Evolutionary conservation across 2,329 filamentous ascomycete genomes (phyloP).

Genomic region (Pseudogymnoascus sp.): DNA sequence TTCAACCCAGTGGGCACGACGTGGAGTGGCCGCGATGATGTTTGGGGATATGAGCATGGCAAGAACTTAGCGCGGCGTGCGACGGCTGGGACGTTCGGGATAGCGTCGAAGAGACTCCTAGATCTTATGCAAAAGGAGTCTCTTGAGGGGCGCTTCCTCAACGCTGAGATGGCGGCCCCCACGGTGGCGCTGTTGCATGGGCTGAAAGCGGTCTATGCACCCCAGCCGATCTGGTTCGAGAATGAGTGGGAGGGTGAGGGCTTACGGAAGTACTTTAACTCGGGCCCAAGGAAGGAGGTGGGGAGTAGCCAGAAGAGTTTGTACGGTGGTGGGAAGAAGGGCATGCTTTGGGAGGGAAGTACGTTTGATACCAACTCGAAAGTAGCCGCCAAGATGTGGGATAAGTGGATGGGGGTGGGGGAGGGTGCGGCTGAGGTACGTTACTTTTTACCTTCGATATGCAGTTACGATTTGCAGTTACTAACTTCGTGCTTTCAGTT

Average conservation of each 20-base stretch:
- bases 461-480: neutral
- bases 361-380: slow-evolving; percentile 56
- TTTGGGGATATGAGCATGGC: slow-evolving; percentile 48
- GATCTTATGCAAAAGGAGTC: slow-evolving; percentile 75
- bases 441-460: neutral
- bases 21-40: slow-evolving; percentile 62
- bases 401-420: slow-evolving; percentile 56
- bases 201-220: slow-evolving; percentile 69
- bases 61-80: slow-evolving; percentile 56
- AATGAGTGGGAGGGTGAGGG: slow-evolving; percentile 56
- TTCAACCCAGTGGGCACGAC: slow-evolving; percentile 67
- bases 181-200: slow-evolving; percentile 69
- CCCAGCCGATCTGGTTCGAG: slow-evolving; percentile 74
- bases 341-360: slow-evolving; percentile 45
- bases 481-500: slow-evolving; percentile 32
- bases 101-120: slow-evolving; percentile 63
- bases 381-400: slow-evolving; percentile 51
- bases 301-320: slow-evolving; percentile 46
- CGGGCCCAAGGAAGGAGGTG: slow-evolving; percentile 46
- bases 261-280: slow-evolving; percentile 53
- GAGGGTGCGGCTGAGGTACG: slow-evolving; percentile 40
- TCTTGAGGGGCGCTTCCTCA: slow-evolving; percentile 64
- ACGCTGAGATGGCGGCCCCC: slow-evolving; percentile 73
- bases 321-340: slow-evolving; percentile 53
- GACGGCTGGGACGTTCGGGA: slow-evolving; percentile 71